A percentile compares a stretch with the other conserved stretches of the same genome.
Conservation (phyloP, 306 rosid genomes). For the Psophocarpus tetragonolobus region DNA sequence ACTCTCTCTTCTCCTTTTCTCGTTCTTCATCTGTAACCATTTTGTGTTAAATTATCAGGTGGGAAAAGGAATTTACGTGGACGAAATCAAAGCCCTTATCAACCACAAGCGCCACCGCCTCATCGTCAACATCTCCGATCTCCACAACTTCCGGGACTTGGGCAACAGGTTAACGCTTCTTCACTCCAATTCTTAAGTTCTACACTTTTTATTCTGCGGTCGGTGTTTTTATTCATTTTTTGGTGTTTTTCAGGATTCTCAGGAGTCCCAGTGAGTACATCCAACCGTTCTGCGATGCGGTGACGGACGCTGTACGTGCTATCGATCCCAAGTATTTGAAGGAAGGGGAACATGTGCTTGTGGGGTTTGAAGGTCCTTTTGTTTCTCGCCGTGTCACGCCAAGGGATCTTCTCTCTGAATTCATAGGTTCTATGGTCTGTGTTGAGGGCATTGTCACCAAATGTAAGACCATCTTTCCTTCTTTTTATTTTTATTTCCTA, state of each 20-base stretch:
- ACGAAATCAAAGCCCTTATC: conserved; percentile 79
- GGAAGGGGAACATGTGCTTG: conserved; percentile 85
- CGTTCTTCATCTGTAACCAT: background rate
- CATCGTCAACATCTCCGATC: conserved; percentile 89
- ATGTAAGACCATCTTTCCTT: conserved; percentile 47
- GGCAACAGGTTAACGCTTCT: conserved; percentile 61
- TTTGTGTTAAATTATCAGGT: conserved; percentile 32
- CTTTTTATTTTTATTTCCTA: background rate
- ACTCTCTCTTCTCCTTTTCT: background rate
- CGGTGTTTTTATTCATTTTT: background rate
- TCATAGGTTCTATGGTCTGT: conserved; percentile 95
- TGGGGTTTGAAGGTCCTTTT: conserved; percentile 91
- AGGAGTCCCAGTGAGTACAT: conserved; percentile 87
- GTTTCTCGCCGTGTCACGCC: conserved; percentile 93
- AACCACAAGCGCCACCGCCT: conserved; percentile 89
- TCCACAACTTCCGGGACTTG: conserved; percentile 77
- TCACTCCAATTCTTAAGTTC: background rate
- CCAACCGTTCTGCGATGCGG: conserved; percentile 89
- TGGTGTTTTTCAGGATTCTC: conserved; percentile 51
- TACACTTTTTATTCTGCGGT: background rate
- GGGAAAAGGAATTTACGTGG: conserved; percentile 72
- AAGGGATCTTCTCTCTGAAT: conserved; percentile 80
- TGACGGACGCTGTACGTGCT: conserved; percentile 74
- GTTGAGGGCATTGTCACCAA: conserved; percentile 94
- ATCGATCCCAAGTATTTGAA: conserved; percentile 77